phyloP scores from a whole-genome alignment of 768 basidiomycete species.

The Tricholoma hemisulphureum region DNA sequence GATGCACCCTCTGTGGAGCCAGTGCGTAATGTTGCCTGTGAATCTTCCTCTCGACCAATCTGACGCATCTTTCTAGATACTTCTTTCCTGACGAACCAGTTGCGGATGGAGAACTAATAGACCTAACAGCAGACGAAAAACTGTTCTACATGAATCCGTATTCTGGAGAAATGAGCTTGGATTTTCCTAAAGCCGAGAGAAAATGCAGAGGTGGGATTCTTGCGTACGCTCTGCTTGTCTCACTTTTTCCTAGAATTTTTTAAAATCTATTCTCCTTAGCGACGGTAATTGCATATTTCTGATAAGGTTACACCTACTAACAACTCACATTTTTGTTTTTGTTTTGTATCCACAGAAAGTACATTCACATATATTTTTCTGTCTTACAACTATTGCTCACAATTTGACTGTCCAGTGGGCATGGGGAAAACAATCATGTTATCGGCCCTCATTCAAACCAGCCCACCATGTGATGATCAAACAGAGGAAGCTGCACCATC shows the following conservation, averaged over 20 bases:
- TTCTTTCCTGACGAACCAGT: constrained; percentile 62
- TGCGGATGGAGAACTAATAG: constrained; percentile 55
- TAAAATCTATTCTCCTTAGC: not conserved
- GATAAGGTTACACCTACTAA: not conserved
- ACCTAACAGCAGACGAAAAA: constrained; percentile 76
- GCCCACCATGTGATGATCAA: constrained; percentile 47
- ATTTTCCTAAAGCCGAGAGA: constrained; percentile 78
- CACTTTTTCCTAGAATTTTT: constrained; percentile 17
- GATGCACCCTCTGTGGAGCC: constrained; percentile 93
- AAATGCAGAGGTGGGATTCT: constrained; percentile 85
- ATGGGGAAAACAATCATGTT: constrained; percentile 96
- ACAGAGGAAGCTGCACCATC: constrained; percentile 26
- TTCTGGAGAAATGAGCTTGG: constrained; percentile 83
- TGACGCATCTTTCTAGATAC: constrained; percentile 49
- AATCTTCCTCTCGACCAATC: constrained; percentile 4
- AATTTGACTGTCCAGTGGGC: constrained; percentile 60
- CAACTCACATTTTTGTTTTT: not conserved
- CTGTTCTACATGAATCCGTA: constrained; percentile 89
- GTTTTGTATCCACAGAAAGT: constrained; percentile 19
- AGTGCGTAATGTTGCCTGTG: constrained; percentile 47
- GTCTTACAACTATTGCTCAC: constrained; percentile 2
- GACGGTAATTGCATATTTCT: constrained; percentile 13
- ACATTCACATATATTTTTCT: constrained; percentile 6
- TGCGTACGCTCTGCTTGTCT: constrained; percentile 54
- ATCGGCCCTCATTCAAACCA: constrained; percentile 84